Base-by-base conservation (phyloP, 768 basidiomycete genomes). In the Hortiboletus flavorubellus region DNA sequence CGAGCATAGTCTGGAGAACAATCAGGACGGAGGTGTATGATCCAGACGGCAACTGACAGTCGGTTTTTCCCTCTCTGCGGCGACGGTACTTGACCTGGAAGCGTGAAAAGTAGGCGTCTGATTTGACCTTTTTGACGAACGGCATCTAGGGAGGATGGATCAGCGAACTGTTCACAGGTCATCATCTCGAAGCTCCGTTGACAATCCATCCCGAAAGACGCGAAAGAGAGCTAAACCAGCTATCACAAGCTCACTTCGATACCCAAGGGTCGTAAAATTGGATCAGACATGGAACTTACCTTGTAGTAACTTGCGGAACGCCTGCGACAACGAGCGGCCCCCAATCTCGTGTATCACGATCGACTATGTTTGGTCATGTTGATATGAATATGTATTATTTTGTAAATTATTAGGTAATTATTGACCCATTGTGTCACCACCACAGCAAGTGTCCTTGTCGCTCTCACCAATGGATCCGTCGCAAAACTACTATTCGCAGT, bases 51-150 rank as follows among this genome's bases (percentile, higher is more conserved):
- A 35, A 74, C 86, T 66, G 57, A 92, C 91, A 99, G 72, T 99
- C 97, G 58, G 97, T 99, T 82, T 96, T 98, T 57, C 97, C 97
- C 79, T 99, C 97, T 72, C 94, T 86, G 63, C 97, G 81, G 70
- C 97, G 81, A 72, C 96, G 91, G 77, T 97, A 97, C 80, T 98
- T 98, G 68, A 98, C 95, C 80, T 97, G 93, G 82, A 89, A 97
- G 60, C 95, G 87, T 59, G 94, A 97, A 80, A 93, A 97, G 87
- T 98, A 98, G 68, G 96, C 92, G 73, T 86, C 85, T 68, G 91
- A 91, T 82, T 99, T 98, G 80, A 95, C 74, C 64, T 89, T 87
- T 80, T 98, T 98, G 80, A 97, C 89, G 83, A 97, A 98, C 58
- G 95, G 96, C 96, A 93, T 91, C 80, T 81, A 50, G 16, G 39